Percentiles rank a stretch among this genome's conserved stretches.
Evolutionary conservation across 202 grass and related monocot species (phyloP).

Genomic region (Brachypodium distachyon): DNA sequence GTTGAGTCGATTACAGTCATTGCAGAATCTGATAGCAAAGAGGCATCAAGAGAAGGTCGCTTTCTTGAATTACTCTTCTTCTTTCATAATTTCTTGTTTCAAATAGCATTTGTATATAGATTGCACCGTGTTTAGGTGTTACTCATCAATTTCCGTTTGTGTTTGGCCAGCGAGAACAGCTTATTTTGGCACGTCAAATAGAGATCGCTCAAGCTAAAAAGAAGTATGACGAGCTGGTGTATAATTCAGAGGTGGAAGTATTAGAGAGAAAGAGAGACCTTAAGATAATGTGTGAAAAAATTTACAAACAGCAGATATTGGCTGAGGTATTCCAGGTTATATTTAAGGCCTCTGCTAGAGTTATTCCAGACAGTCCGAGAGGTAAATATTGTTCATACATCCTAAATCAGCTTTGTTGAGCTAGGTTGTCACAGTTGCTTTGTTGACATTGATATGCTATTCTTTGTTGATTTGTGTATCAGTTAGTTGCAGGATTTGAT

Average conservation of each 20-base stretch:
- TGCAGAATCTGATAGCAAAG: conserved; percentile 24
- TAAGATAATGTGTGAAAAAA: conserved; percentile 22
- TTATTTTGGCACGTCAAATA: conserved; percentile 32
- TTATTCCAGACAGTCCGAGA: conserved; percentile 15
- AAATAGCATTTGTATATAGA: not conserved
- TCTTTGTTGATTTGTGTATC: not conserved
- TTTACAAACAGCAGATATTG: conserved; percentile 48
- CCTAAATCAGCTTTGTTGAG: not conserved
- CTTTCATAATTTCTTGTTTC: conserved; percentile 5
- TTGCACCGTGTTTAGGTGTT: conserved; percentile 4
- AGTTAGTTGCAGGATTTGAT: not conserved
- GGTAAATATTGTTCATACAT: conserved; percentile 12
- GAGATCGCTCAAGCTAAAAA: conserved; percentile 39
- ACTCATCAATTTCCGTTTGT: conserved; percentile 8
- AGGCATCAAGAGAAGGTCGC: conserved; percentile 53
- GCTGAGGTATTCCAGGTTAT: conserved; percentile 40
- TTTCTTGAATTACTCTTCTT: conserved; percentile 11
- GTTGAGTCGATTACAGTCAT: conserved; percentile 26
- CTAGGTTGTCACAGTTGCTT: not conserved
- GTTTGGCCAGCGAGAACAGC: conserved; percentile 30
- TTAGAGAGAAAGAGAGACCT: conserved; percentile 24
- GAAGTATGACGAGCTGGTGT: conserved; percentile 41
- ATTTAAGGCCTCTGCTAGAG: conserved; percentile 5
- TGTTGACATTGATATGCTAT: not conserved
- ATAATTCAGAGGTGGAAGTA: conserved; percentile 39